A percentile compares a stretch with the other conserved stretches of the same genome.
These are phyloP conservation scores for Chytridium lagenaria DNA, from an alignment of 371 early-diverging fungal species.

Conservation along the genomic window DNA sequence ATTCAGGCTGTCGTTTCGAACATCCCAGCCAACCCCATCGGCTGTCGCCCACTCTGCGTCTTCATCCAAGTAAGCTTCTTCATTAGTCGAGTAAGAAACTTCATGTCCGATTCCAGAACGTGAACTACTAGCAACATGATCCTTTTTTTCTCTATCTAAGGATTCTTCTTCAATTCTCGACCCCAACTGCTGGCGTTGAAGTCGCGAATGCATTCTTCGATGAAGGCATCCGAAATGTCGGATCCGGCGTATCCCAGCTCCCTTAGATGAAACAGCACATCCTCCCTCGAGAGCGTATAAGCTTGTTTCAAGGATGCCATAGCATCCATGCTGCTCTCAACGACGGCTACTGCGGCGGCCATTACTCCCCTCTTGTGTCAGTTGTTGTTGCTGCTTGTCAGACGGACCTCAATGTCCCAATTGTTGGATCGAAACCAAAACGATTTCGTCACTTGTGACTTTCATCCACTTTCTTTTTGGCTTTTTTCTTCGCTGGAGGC, in stretches of 20 bases:
- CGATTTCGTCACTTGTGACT: not conserved
- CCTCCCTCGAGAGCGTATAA: constrained; percentile 13
- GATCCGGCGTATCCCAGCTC: constrained; percentile 25
- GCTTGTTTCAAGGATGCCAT: too few species aligned
- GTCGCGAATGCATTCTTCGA: constrained; percentile 28
- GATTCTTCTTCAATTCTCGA: not conserved
- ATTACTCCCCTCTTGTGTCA: not conserved
- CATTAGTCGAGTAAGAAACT: not conserved
- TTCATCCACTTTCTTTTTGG: not conserved
- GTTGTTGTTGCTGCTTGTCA: too few species aligned
- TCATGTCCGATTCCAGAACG: not conserved
- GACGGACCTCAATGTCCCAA: too few species aligned
- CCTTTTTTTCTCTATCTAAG: not conserved
- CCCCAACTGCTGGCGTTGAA: constrained; percentile 6
- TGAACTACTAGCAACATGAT: too few species aligned
- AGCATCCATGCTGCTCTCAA: too few species aligned
- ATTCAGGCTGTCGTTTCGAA: not conserved
- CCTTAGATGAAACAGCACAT: constrained; percentile 23
- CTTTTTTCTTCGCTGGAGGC: not conserved
- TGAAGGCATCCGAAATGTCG: constrained; percentile 23
- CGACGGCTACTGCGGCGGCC: too few species aligned
- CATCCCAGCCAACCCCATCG: not conserved
- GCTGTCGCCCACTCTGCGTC: not conserved
- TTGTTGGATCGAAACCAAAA: not conserved
- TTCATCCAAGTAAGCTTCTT: not conserved